Base-by-base conservation (phyloP, 768 basidiomycete genomes). In the Leccinum uliginosum region DNA sequence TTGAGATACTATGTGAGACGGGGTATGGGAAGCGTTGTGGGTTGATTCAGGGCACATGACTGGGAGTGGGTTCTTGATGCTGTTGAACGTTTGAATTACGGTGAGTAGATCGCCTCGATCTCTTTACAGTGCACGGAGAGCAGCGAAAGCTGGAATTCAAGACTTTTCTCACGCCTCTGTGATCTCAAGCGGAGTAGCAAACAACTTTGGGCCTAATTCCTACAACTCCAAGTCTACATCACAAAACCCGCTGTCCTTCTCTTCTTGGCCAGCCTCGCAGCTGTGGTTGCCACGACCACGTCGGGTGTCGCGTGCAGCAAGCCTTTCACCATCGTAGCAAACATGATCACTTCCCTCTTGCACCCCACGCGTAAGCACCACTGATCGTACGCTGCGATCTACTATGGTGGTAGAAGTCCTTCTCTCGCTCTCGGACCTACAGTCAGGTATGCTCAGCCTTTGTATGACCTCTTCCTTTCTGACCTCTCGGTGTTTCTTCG, bases 341-440 rank as follows among this genome's bases (percentile, higher is more conserved):
- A 44, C 38, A 57, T 61, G 6, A 63, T 64, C 48, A 32, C 54
- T 6, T 30, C 40, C 46, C 50, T 71, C 44, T 55, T 73, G 35
- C 62, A 65, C 21, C 50, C 53, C 17, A 47, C 69, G n/a, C 14
- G 70, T 71, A 53, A 58, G 70, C 40, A 12, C 11, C 5, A 0
- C 6, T 1, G 6, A n/a, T 43, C 53, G n/a, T n/a, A 95, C 53
- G 84, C 92, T 10, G 80, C 84, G 23, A 82, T 83, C 9, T 94
- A 94, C 75, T 96, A 96, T 62, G 90, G 89, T 44, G 85, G 86
- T 19, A 81, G 79, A 45, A 96, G 67, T 79, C 85, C 4, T 87
- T 85, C 71, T 84, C 85, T 69, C 87, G 93, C 63, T 85, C 88
- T 17, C 80, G 93, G 66, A 96, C 93, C 0, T 97, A 93, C 72